Evolutionary conservation across 75 land plant species (phyloP).

Genomic region (Ceratopteris richardii): DNA sequence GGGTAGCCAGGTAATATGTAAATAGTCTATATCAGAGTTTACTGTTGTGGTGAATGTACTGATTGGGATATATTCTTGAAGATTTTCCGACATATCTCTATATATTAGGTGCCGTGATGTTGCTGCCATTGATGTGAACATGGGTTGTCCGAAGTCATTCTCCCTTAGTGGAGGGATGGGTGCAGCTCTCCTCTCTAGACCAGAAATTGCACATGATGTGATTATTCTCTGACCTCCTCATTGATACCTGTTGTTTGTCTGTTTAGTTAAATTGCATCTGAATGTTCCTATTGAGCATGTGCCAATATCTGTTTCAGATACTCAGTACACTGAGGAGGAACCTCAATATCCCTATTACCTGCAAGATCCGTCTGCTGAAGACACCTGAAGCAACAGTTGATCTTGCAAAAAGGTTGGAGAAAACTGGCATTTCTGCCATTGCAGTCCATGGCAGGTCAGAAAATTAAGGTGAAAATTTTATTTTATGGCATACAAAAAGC

Average conservation of each 20-base stretch:
- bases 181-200: slow-evolving; percentile 75
- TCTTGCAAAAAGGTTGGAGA: slow-evolving; percentile 76
- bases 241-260: background rate
- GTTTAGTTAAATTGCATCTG: background rate
- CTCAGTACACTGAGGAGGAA: slow-evolving; percentile 77
- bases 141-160: slow-evolving; percentile 95
- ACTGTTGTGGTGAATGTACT: no score
- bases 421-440: slow-evolving; percentile 78
- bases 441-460: slow-evolving; percentile 95
- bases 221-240: no score
- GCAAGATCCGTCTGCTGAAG: slow-evolving; percentile 79
- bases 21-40: no score
- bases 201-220: slow-evolving; percentile 92
- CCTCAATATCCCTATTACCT: slow-evolving; percentile 68
- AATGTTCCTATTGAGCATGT: no score
- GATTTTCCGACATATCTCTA: no score
- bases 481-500: no score
- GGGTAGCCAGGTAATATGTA: no score
- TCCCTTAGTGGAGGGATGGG: slow-evolving; percentile 97
- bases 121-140: slow-evolving; percentile 85
- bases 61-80: no score
- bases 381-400: slow-evolving; percentile 72
- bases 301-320: slow-evolving; percentile 37
- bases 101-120: slow-evolving; percentile 62
- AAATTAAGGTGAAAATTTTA: background rate